phyloP scores from a whole-genome alignment of 306 rosid species.

The Luffa aegyptiaca region DNA sequence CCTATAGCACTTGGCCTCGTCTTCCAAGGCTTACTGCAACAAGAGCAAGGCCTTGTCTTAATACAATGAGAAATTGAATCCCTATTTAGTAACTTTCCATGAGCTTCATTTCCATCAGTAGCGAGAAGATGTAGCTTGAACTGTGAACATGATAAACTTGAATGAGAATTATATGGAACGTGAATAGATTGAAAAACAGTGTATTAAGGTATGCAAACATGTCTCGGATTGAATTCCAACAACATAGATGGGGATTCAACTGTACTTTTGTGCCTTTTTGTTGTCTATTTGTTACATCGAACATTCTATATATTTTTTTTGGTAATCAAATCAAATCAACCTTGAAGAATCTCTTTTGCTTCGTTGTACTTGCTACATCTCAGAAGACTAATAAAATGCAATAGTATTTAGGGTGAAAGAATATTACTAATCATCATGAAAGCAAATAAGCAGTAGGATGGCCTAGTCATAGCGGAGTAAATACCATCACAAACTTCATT shows the following conservation, averaged over 20 bases:
- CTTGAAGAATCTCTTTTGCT: background rate
- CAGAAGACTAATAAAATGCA: background rate
- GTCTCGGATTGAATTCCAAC: background rate
- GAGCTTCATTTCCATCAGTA: too few relatives aligned
- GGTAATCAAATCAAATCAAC: too few relatives aligned
- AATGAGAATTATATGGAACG: background rate
- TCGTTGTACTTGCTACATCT: background rate
- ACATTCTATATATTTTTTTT: background rate
- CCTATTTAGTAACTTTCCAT: too few relatives aligned
- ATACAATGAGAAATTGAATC: too few relatives aligned
- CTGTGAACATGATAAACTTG: slow-evolving; percentile 9
- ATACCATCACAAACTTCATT: background rate
- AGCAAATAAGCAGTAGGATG: background rate
- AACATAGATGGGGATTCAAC: background rate
- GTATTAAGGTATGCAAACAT: background rate
- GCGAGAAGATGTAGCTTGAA: slow-evolving; percentile 28
- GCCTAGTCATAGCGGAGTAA: background rate
- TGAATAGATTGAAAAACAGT: background rate
- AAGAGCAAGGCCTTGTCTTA: too few relatives aligned
- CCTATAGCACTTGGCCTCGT: too few relatives aligned
- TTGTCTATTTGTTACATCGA: background rate
- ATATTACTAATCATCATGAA: background rate
- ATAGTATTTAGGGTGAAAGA: background rate
- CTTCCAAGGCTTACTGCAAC: too few relatives aligned
- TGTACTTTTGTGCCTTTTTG: background rate